These are phyloP conservation scores for Lasiodiplodia sp. DNA, from an alignment of 2,329 filamentous ascomycete genomes.

Conservation along the genomic window DNA sequence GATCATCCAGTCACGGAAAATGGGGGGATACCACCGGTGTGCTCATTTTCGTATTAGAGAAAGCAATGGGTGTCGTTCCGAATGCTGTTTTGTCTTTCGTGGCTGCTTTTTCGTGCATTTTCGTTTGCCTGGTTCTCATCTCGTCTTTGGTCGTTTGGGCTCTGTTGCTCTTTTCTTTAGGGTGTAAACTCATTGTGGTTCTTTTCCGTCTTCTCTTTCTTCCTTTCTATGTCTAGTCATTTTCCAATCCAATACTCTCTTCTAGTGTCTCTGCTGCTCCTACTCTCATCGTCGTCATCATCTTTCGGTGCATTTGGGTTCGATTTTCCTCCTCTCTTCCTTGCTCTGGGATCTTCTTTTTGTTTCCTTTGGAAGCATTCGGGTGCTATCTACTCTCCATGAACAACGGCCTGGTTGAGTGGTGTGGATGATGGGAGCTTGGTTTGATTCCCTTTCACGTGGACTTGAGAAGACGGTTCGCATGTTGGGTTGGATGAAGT, in stretches of 20 bases:
- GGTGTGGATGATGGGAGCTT: too few relatives aligned
- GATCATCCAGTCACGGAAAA: background rate
- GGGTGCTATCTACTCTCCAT: too few relatives aligned
- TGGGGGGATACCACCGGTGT: background rate
- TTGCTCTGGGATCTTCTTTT: too few relatives aligned
- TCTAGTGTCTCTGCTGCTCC: background rate
- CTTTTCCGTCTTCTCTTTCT: background rate
- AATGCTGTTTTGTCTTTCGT: background rate
- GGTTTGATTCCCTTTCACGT: too few relatives aligned
- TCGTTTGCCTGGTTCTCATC: background rate
- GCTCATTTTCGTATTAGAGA: background rate
- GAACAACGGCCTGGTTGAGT: too few relatives aligned
- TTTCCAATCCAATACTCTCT: background rate
- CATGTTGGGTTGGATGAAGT: too few relatives aligned
- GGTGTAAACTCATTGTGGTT: background rate
- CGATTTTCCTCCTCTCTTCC: background rate
- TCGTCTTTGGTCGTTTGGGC: background rate
- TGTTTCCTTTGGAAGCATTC: too few relatives aligned
- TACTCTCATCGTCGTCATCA: background rate
- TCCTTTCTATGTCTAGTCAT: background rate
- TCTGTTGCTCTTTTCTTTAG: background rate
- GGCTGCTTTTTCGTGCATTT: background rate
- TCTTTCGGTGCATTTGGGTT: background rate
- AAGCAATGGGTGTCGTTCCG: slow-evolving; percentile 1
- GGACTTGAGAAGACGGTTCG: too few relatives aligned